These are phyloP conservation scores for Botrytis paeoniae DNA, from an alignment of 2,329 filamentous ascomycete genomes.

Conservation along the genomic window DNA sequence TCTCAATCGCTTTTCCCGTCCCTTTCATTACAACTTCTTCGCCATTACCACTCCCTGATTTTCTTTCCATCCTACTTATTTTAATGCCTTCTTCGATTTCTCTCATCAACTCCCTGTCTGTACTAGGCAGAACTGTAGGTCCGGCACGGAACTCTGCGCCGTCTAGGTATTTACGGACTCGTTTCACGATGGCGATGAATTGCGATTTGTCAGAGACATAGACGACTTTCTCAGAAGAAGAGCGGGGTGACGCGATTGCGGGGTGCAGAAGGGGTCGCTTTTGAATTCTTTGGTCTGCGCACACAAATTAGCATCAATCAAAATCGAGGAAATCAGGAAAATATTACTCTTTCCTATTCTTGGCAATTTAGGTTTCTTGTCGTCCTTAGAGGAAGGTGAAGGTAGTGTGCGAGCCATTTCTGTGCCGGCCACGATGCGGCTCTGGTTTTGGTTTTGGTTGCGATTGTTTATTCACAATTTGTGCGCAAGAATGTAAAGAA, in stretches of 20 bases:
- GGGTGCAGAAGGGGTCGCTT: constrained; percentile 39
- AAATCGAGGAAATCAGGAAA: constrained; percentile 23
- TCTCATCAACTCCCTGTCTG: constrained; percentile 21
- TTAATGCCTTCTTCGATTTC: constrained; percentile 27
- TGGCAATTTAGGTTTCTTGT: background rate
- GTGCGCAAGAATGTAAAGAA: rapidly evolving
- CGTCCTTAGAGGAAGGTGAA: constrained; percentile 17
- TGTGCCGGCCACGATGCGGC: background rate
- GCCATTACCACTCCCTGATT: constrained; percentile 15
- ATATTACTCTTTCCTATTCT: constrained; percentile 24
- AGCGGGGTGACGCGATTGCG: constrained; percentile 29
- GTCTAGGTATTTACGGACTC: constrained; percentile 32
- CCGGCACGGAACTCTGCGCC: constrained; percentile 32
- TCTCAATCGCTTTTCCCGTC: constrained; percentile 38
- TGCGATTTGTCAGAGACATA: constrained; percentile 35
- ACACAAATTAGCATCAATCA: background rate
- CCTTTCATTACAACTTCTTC: constrained; percentile 36
- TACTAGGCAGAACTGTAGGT: constrained; percentile 20
- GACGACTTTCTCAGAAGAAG: constrained; percentile 32
- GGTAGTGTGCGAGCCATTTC: constrained; percentile 1
- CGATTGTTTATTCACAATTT: background rate
- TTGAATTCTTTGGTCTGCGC: constrained; percentile 34
- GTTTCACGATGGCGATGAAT: constrained; percentile 36
- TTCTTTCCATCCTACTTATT: constrained; percentile 20
- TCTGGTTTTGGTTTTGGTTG: background rate